Conservation (phyloP, 331 rosid genomes). For the Quercus phellos region DNA sequence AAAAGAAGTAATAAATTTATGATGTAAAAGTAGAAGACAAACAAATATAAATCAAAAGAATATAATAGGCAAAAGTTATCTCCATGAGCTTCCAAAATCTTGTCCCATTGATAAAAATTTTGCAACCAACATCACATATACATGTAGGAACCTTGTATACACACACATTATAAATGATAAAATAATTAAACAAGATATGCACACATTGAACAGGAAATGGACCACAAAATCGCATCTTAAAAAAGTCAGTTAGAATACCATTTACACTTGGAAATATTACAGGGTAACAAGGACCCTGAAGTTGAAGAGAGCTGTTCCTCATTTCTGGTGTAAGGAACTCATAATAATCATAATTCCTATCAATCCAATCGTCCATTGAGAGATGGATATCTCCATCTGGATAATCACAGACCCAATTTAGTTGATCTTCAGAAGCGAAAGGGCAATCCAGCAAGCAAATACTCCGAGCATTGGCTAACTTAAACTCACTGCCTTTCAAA, state of each 20-base stretch:
- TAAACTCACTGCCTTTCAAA: constrained; percentile 57
- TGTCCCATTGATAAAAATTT: not conserved
- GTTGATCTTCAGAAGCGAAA: constrained; percentile 59
- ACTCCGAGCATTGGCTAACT: constrained; percentile 70
- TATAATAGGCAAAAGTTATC: not conserved
- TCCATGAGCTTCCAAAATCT: not conserved
- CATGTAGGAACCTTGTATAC: not conserved
- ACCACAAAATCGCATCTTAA: not conserved
- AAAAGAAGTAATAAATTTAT: not conserved
- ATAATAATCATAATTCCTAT: constrained; percentile 67
- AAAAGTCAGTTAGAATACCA: constrained; percentile 40
- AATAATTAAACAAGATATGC: not conserved
- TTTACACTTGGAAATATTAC: constrained; percentile 96
- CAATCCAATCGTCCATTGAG: constrained; percentile 73
- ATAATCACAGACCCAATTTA: constrained; percentile 91
- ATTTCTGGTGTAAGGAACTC: constrained; percentile 88
- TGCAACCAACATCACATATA: not conserved
- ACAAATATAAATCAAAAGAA: constrained; percentile 3
- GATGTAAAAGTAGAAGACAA: not conserved
- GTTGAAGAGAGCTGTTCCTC: constrained; percentile 93
- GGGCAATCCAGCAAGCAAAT: constrained; percentile 90
- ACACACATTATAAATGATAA: not conserved
- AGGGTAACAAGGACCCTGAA: constrained; percentile 99
- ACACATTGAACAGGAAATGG: constrained; percentile 4
- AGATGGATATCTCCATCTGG: constrained; percentile 82